A percentile compares a stretch with the other conserved stretches of the same genome.
These are phyloP conservation scores for Pogostemon cablin DNA, from an alignment of 257 asterid genomes.

Conservation along the genomic window DNA sequence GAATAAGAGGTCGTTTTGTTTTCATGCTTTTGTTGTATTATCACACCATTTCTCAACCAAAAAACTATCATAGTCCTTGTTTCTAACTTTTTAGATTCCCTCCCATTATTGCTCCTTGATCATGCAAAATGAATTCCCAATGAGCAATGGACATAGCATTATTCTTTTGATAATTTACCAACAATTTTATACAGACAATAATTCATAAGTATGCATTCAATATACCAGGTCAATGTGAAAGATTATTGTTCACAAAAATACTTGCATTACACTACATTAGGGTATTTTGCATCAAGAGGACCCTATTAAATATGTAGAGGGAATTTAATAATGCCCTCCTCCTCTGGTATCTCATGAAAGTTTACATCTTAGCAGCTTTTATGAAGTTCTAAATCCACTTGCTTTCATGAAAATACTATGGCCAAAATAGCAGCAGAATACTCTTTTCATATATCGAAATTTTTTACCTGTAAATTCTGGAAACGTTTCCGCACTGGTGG, in stretches of 20 bases:
- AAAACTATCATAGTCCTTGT: constrained; percentile 8
- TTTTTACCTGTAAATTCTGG: constrained; percentile 84
- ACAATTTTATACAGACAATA: neutral
- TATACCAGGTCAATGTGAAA: neutral
- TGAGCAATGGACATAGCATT: neutral
- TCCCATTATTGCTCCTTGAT: constrained; percentile 7
- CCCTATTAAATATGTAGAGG: constrained; percentile 10
- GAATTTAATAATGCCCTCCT: neutral
- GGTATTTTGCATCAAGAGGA: neutral
- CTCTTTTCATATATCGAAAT: constrained; percentile 10
- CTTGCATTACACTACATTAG: neutral
- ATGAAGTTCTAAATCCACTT: neutral
- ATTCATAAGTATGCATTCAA: neutral
- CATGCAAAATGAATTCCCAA: neutral
- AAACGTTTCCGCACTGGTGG: constrained; percentile 65
- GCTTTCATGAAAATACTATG: neutral
- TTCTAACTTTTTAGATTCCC: constrained; percentile 12
- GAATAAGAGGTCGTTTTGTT: constrained; percentile 9
- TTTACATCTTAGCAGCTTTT: constrained; percentile 1
- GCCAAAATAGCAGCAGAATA: constrained; percentile 9
- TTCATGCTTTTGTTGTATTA: neutral
- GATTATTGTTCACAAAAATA: neutral
- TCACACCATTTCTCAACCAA: constrained; percentile 1
- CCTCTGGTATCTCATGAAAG: neutral
- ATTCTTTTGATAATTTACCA: neutral